phyloP scores from a whole-genome alignment of 306 rosid species.

The Begonia peltatifolia region DNA sequence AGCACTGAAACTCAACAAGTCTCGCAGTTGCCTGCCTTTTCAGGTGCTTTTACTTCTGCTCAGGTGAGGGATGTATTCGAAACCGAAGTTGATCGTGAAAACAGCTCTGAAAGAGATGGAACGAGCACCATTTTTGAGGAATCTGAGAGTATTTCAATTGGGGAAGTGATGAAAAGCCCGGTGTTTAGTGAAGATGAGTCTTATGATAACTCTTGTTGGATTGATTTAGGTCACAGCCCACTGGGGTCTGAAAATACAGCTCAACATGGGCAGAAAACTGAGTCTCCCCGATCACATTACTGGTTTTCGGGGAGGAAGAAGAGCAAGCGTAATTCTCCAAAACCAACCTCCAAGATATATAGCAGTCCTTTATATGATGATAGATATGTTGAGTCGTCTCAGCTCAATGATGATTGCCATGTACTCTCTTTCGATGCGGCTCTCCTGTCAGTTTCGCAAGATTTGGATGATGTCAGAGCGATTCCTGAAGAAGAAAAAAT shows the following conservation, averaged over 20 bases:
- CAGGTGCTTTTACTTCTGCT: slow-evolving; percentile 78
- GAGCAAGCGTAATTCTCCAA: slow-evolving; percentile 41
- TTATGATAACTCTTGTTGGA: slow-evolving; percentile 81
- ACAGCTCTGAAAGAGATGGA: slow-evolving; percentile 75
- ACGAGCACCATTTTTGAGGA: slow-evolving; percentile 96
- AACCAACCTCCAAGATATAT: slow-evolving; percentile 48
- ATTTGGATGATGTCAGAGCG: slow-evolving; percentile 60
- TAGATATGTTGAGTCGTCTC: slow-evolving; percentile 25
- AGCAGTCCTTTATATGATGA: slow-evolving; percentile 77
- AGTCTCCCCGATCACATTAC: slow-evolving; percentile 71
- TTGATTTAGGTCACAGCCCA: slow-evolving; percentile 96
- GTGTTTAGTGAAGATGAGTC: slow-evolving; percentile 95
- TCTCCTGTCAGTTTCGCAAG: slow-evolving; percentile 64
- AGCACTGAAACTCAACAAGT: slow-evolving; percentile 47
- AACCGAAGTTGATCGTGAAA: slow-evolving; percentile 81
- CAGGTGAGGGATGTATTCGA: slow-evolving; percentile 93
- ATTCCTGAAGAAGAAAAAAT: slow-evolving; percentile 47
- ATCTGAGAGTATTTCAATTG: slow-evolving; percentile 72
- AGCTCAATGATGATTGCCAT: slow-evolving; percentile 35
- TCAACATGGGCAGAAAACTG: slow-evolving; percentile 45
- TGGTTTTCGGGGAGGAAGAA: slow-evolving; percentile 60
- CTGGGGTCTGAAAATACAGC: slow-evolving; percentile 53
- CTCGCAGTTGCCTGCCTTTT: slow-evolving; percentile 77
- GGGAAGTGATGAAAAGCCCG: slow-evolving; percentile 96
- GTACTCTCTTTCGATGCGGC: slow-evolving; percentile 90